Evolutionary conservation across 257 asterid species (phyloP), one percentile per base, ranked within the genome.

Genomic region (Lantana camara): DNA sequence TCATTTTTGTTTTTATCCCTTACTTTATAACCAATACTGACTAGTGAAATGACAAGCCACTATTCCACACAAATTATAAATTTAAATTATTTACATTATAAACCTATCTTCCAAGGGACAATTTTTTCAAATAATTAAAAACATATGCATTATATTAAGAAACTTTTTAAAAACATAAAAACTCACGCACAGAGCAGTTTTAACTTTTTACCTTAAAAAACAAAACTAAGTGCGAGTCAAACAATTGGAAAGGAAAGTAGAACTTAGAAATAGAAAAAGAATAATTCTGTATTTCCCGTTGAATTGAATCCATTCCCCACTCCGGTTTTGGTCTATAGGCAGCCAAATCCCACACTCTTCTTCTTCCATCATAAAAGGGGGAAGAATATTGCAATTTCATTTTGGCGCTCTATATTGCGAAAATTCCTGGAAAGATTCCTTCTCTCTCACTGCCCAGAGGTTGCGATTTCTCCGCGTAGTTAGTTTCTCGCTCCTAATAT

Each of bases 381-480:
- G 76, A 17, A 30, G 53, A 44, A 49, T 27, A 27, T 8, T 2
- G 15, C 38, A 34, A 22, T 57, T 75, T 74, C 49, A 50, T 40
- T 79, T 85, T 86, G 82, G 89, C 95, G 87, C 94, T 82, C 81
- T 71, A 73, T 78, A 30, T 56, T 32, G 66, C 63, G 49, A 59
- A 63, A 61, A 52, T 20, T 49, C 48, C 60, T 66, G 76, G 50
- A 17, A 30, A 77, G 73, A 72, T 75, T 78, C 75, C 44, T 44
- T 53, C 69, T 23, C 53, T 65, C 71, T 47, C 74, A 70, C 63
- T 64, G 68, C 52, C 63, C 40, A 21, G 44, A 72, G 34, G 64
- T 60, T 68, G 5, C n/a, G 40, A 9, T 44, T 37, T 49, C 15
- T 45, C 4, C 9, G 9, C 27, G 30, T 35, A 53, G 11, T 52